phyloP scores from a whole-genome alignment of 1,284 basidiomycete genomes.

The Golubevia pallescens region DNA sequence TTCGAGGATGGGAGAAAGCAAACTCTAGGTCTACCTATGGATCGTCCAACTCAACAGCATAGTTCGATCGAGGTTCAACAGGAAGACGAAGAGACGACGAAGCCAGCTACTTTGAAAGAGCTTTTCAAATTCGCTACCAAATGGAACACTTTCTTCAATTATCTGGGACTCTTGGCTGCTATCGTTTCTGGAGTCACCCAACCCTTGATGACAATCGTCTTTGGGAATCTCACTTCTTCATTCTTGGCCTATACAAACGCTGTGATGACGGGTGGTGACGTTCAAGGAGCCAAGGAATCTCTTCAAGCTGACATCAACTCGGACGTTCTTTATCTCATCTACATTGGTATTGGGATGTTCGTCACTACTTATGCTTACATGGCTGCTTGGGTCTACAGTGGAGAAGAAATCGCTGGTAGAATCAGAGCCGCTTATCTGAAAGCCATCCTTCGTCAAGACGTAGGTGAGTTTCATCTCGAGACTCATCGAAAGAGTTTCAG shows the following conservation, averaged over 20 bases:
- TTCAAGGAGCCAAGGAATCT: background rate
- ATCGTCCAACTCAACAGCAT: background rate
- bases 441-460: background rate
- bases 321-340: constrained; percentile 1
- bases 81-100: background rate
- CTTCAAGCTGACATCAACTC: background rate
- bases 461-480: background rate
- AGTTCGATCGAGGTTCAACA: background rate
- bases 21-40: background rate
- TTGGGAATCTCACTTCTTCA: background rate
- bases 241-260: background rate
- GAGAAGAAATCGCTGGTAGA: constrained; percentile 2
- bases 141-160: background rate
- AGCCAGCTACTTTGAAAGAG: background rate
- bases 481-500: background rate
- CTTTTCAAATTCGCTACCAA: constrained; percentile 3
- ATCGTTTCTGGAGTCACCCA: background rate
- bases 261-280: background rate
- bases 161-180: background rate
- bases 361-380: constrained; percentile 1
- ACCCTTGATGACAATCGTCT: constrained; percentile 3
- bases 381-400: background rate
- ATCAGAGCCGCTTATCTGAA: background rate
- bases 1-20: background rate
- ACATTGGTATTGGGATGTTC: background rate